Evolutionary conservation across 768 basidiomycete species (phyloP), one percentile per base, ranked within the genome.

Genomic region (Calocera viscosa): DNA sequence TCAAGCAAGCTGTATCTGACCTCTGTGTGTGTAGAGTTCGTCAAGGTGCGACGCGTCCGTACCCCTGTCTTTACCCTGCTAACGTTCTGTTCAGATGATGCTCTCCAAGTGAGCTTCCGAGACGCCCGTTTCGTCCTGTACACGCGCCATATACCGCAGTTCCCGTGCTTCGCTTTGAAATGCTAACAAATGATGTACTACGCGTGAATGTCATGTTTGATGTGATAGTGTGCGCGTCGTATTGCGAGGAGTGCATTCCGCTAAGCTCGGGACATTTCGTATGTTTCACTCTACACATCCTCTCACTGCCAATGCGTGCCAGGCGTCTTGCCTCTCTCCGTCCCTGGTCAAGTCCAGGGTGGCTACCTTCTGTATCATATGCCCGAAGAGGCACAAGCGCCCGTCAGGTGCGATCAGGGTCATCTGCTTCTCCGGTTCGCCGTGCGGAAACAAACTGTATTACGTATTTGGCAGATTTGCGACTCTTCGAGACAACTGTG

Each of bases 11-110:
- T 7, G 8, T 47, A 3, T 5, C 26, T 28, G 7, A 28, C 26
- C 2, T 60, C 7, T 26, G 19, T 11, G 53, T 10, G 19, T 19
- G 19, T 26, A 60, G 90, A 91, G 77, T 91, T 90, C 75, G 86
- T 89, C 74, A 88, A 84, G 82, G 86, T 85, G 72, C 70, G 75
- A 63, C 68, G 41, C 40, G 38, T n/a, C 60, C 40, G 71, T 68
- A 47, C 66, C 68, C 35, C 47, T 71, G 34, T 65, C 68, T 68
- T 49, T 71, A 33, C 17, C 26, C 65, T 22, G 22, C 49, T 28
- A n/a, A 32, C 60, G 34, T 64, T 39, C 65, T 38, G 35, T 53
- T 17, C 67, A 86, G 86, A 88, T 89, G 86, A 88, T 89, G 87
- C 77, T 86, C 64, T 82, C 84, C 72, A 87, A 87, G 80, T 88